Percentiles rank a stretch among this genome's conserved stretches.
These are phyloP conservation scores for Closterium sp. DNA, from an alignment of 139 green algal genomes.

Conservation along the genomic window DNA sequence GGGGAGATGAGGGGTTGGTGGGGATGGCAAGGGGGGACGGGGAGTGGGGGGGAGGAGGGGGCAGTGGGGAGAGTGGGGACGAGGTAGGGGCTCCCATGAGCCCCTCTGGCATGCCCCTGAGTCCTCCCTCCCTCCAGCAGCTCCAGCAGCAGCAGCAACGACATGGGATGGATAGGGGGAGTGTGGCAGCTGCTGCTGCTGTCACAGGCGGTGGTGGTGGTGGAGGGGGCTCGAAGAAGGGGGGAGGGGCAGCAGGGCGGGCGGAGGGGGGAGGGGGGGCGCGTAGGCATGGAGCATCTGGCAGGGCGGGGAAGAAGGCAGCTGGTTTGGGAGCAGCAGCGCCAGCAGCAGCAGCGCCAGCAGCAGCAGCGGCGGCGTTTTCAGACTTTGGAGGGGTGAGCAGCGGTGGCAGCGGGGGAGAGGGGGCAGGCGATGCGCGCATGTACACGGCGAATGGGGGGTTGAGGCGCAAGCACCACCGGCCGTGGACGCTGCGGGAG, in stretches of 20 bases:
- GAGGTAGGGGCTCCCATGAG: background rate
- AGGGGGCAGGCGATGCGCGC: background rate
- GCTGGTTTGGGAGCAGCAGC: background rate
- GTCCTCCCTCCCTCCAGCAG: background rate
- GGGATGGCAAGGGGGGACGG: background rate
- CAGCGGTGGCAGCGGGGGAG: background rate
- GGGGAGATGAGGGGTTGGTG: background rate
- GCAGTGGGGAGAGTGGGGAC: background rate
- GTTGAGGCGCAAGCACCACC: slow-evolving; percentile 53
- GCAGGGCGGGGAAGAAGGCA: background rate
- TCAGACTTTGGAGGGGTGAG: background rate
- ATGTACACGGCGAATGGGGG: slow-evolving; percentile 22
- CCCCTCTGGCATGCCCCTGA: background rate
- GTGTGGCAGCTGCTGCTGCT: background rate
- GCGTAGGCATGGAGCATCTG: background rate
- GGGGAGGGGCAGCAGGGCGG: background rate
- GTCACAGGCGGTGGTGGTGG: background rate
- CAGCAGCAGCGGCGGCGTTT: background rate
- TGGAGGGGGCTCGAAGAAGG: background rate
- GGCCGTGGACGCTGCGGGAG: slow-evolving; percentile 67
- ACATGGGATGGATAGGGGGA: background rate
- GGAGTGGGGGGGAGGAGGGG: background rate
- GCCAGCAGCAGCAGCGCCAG: too few species aligned
- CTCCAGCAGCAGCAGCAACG: background rate
- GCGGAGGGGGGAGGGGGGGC: background rate